These are phyloP conservation scores for Saitozyma sp. DNA, from an alignment of 768 basidiomycete species.

Conservation along the genomic window DNA sequence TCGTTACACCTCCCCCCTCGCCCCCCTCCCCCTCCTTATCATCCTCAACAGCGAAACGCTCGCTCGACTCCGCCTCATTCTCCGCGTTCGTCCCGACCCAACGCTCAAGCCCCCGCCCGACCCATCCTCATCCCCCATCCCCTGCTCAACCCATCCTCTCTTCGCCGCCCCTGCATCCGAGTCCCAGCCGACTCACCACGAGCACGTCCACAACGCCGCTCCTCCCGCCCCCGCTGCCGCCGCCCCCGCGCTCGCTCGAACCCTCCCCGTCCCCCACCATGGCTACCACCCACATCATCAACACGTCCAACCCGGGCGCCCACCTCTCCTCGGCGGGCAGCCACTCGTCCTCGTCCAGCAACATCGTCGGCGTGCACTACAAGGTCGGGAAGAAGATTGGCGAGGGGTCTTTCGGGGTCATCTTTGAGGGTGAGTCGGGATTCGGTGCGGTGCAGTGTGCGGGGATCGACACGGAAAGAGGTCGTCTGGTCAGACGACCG, in stretches of 20 bases:
- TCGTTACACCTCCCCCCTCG: too few relatives aligned
- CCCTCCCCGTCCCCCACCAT: slow-evolving; percentile 18
- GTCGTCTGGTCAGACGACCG: too few relatives aligned
- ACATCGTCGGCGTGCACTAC: slow-evolving; percentile 91
- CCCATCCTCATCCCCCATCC: not conserved
- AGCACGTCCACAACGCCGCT: not conserved
- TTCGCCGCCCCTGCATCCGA: not conserved
- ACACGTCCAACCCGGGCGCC: slow-evolving; percentile 43
- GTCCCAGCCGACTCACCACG: not conserved
- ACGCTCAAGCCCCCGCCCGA: not conserved
- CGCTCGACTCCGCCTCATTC: not conserved
- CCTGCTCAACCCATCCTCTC: not conserved
- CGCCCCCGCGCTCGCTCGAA: not conserved
- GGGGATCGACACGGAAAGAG: too few relatives aligned
- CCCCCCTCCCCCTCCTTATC: too few relatives aligned
- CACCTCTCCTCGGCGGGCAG: slow-evolving; percentile 38
- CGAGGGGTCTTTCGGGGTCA: slow-evolving; percentile 95
- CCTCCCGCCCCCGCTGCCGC: slow-evolving; percentile 1
- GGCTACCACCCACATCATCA: slow-evolving; percentile 51
- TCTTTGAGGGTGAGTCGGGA: slow-evolving; percentile 71
- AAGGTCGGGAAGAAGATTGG: slow-evolving; percentile 99
- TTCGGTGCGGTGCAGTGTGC: too few relatives aligned
- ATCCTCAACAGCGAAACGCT: too few relatives aligned
- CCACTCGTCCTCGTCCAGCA: slow-evolving; percentile 49
- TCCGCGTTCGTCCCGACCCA: not conserved